Conservation (phyloP, 2,329 filamentous ascomycete species). For the Cercospora janseana region DNA sequence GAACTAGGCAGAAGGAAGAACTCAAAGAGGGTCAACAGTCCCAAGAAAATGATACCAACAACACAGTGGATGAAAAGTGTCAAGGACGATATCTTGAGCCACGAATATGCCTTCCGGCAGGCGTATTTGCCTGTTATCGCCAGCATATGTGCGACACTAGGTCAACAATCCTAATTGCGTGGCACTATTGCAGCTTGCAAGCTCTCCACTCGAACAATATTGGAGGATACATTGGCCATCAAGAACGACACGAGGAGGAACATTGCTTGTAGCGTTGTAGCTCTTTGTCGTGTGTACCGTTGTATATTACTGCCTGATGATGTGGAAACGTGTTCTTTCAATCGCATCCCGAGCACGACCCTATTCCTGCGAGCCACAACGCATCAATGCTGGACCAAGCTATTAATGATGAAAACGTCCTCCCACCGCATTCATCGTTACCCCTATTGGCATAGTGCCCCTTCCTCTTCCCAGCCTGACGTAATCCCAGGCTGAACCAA, state of each 20-base stretch:
- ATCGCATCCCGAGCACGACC: no score
- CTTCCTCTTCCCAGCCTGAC: slow-evolving; percentile 1
- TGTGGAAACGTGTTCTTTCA: background rate
- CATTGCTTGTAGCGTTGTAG: slow-evolving; percentile 1
- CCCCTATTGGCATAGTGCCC: background rate
- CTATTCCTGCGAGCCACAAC: no score
- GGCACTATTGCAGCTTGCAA: background rate
- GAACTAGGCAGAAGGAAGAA: slow-evolving; percentile 13
- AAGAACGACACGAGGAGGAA: background rate
- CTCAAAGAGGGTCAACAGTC: background rate
- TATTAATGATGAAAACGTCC: no score
- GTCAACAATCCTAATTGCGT: no score
- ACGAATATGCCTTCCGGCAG: no score
- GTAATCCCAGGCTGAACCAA: slow-evolving; percentile 2
- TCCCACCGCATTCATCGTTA: background rate
- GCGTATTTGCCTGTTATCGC: background rate
- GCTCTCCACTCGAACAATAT: background rate
- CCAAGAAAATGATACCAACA: background rate
- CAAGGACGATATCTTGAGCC: no score
- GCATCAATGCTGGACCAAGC: no score
- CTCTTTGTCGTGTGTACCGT: background rate
- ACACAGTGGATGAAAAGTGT: background rate
- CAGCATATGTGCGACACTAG: background rate
- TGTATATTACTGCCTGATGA: background rate
- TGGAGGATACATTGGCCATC: background rate